A percentile compares a stretch with the other conserved stretches of the same genome.
Evolutionary conservation across 2,329 filamentous ascomycete species (phyloP).

Genomic region (Colletotrichum sp.): DNA sequence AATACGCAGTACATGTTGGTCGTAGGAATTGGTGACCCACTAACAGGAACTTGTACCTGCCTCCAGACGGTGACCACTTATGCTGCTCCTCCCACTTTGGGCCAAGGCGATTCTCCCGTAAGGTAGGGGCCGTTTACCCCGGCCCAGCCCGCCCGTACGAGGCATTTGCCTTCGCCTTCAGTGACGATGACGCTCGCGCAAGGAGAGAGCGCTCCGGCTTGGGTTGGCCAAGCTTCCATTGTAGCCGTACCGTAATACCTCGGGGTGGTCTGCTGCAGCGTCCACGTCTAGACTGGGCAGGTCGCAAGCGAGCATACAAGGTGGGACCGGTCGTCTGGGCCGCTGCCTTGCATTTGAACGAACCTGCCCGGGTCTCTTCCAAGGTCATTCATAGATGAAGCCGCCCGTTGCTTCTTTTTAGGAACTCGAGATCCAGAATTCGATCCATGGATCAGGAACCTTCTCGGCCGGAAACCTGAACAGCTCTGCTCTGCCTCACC

Average conservation of each 20-base stretch:
- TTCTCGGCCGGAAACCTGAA: not conserved
- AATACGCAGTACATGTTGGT: too few species aligned
- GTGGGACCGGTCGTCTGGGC: not conserved
- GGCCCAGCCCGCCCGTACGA: not conserved
- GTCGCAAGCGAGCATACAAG: not conserved
- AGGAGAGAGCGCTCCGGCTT: not conserved
- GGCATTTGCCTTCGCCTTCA: conserved; percentile 11
- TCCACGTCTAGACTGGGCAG: not conserved
- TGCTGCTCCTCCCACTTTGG: not conserved
- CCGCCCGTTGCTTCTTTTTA: not conserved
- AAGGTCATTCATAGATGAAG: not conserved
- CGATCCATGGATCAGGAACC: not conserved
- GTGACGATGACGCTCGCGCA: conserved; percentile 12
- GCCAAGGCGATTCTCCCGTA: conserved; percentile 2
- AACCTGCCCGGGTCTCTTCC: not conserved
- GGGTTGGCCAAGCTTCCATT: not conserved
- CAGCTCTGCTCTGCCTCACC: not conserved
- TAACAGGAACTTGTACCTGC: not conserved
- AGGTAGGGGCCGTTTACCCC: not conserved
- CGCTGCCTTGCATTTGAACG: not conserved
- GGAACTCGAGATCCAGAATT: not conserved
- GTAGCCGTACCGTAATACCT: not conserved
- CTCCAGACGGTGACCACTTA: not conserved
- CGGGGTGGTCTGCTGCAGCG: not conserved
- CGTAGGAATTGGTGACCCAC: not conserved